phyloP scores from a whole-genome alignment of 2,329 filamentous ascomycete species.

The Alternaria arborescens region DNA sequence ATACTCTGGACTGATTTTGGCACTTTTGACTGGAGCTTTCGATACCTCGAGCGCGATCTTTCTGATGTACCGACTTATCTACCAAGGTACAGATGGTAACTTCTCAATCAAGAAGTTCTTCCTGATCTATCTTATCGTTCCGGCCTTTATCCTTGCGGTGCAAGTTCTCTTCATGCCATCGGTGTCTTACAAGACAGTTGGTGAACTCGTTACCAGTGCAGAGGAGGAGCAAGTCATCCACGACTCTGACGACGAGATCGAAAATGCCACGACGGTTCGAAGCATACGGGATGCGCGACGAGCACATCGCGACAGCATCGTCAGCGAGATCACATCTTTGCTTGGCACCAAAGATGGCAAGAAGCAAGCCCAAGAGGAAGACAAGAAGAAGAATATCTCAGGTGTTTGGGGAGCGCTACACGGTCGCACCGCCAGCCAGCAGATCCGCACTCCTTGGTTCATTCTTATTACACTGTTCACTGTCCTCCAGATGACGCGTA shows the following conservation, averaged over 20 bases:
- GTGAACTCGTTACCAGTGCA: slow-evolving; percentile 79
- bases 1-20: slow-evolving; percentile 59
- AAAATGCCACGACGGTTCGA: slow-evolving; percentile 57
- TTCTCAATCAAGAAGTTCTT: slow-evolving; percentile 61
- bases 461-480: slow-evolving; percentile 85
- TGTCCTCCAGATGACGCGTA: slow-evolving; percentile 70
- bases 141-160: slow-evolving; percentile 54
- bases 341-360: slow-evolving; percentile 72
- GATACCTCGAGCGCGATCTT: slow-evolving; percentile 61
- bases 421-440: slow-evolving; percentile 71
- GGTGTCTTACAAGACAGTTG: slow-evolving; percentile 65
- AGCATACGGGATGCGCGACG: slow-evolving; percentile 64
- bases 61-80: slow-evolving; percentile 57
- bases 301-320: slow-evolving; percentile 68
- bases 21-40: slow-evolving; percentile 61
- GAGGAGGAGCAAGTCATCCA: slow-evolving; percentile 62
- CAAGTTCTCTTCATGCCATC: slow-evolving; percentile 59
- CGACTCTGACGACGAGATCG: slow-evolving; percentile 64
- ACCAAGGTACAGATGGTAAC: slow-evolving; percentile 52
- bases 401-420: slow-evolving; percentile 91
- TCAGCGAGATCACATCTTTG: slow-evolving; percentile 76
- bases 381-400: slow-evolving; percentile 72
- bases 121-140: slow-evolving; percentile 59
- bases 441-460: slow-evolving; percentile 85
- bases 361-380: slow-evolving; percentile 70